Evolutionary conservation across 208 protist species (phyloP), one percentile per base, ranked within the genome.

Genomic region (Acanthamoeba quina): DNA sequence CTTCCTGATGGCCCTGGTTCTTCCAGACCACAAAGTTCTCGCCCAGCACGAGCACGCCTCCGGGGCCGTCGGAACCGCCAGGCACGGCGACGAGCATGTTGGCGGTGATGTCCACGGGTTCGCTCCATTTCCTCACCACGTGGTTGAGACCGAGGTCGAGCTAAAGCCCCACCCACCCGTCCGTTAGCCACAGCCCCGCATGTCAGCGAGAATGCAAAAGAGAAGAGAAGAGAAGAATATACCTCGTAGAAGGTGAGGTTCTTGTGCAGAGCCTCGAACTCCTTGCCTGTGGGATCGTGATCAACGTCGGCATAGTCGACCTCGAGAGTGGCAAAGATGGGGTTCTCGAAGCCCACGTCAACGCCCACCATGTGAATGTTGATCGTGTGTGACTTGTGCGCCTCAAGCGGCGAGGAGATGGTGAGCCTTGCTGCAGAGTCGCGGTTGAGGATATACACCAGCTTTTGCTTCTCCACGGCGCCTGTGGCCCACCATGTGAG

Each of bases 121-220:
- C 97, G 47, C 97, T 97, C 96, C 98, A 98, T 82, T 99, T 99
- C 64, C 99, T 98, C 62, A 99, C 98, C 5, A 99, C 99, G 96
- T 99, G 99, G 92, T 99, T 99, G 19, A 99, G 97, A 66, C 99
- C 99, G 37, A 99, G 95, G 93, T 99, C 98, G 78, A 99, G 98
- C 94, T 99, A 34, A 13, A 29, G 47, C 6, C 26, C 5, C 41
- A 3, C 31, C 31, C 58, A n/a, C 47, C 94, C 10, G 7, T n/a
- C 3, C 11, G 34, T 17, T 24, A 49, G 15, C n/a, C 70, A 21
- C 26, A 60, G 54, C 21, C 19, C 54, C 54, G 54, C 54, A 9
- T 60, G n/a, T 5, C n/a, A 56, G 74, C 29, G 10, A 82, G 7
- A 3, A 31, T 6, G 80, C 29, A n/a, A 26, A 90, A 24, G 60